These are phyloP conservation scores for Rhizoctonia solani DNA, from an alignment of 1,284 basidiomycete genomes.

Conservation along the genomic window DNA sequence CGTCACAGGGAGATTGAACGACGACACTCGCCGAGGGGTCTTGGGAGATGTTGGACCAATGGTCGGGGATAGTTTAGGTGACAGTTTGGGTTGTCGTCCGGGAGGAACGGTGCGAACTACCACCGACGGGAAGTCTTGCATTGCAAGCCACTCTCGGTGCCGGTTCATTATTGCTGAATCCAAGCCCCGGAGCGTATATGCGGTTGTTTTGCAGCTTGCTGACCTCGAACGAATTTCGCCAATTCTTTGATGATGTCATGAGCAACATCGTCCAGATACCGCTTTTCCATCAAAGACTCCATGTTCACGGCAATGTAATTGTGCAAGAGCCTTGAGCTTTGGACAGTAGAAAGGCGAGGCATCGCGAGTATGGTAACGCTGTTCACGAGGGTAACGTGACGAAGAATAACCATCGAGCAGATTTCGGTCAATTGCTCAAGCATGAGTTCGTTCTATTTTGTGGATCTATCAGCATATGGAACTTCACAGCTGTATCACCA, in stretches of 20 bases:
- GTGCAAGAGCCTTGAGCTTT: conserved; percentile 74
- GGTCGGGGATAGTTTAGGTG: conserved; percentile 57
- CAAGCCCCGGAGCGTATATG: conserved; percentile 64
- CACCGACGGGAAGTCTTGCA: conserved; percentile 70
- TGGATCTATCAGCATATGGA: background rate
- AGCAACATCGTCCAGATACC: conserved; percentile 77
- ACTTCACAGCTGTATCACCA: background rate
- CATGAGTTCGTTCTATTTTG: conserved; percentile 78
- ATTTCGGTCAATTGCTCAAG: conserved; percentile 83
- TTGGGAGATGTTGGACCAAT: conserved; percentile 43
- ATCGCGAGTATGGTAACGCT: conserved; percentile 79
- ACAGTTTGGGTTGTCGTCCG: conserved; percentile 51
- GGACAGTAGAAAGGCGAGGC: conserved; percentile 78
- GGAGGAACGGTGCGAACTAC: conserved; percentile 57
- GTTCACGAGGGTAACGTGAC: conserved; percentile 75
- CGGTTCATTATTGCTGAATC: conserved; percentile 63
- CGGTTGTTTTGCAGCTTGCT: conserved; percentile 71
- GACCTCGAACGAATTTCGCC: conserved; percentile 58
- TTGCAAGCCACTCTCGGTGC: conserved; percentile 75
- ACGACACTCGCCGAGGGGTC: conserved; percentile 39
- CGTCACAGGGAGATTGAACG: conserved; percentile 30
- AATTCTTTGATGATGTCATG: conserved; percentile 70
- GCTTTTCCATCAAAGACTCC: conserved; percentile 85
- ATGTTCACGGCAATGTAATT: conserved; percentile 83
- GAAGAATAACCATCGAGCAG: conserved; percentile 76